Evolutionary conservation across 1,139 yeast genomes (phyloP).

Genomic region (Insectozyma bohioensis): DNA sequence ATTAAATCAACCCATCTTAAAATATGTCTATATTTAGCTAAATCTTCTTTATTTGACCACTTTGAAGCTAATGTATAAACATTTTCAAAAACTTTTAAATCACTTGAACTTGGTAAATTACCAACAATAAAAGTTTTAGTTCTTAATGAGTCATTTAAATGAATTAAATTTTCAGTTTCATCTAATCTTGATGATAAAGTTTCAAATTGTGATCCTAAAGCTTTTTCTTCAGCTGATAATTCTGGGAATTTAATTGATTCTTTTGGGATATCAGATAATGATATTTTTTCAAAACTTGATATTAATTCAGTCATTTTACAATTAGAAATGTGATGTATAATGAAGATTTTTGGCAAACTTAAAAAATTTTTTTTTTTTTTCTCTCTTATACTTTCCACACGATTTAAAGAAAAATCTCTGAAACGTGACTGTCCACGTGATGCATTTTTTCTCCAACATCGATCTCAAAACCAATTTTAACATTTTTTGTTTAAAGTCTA

Average conservation of each 20-base stretch:
- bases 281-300: constrained; percentile 38
- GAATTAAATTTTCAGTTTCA: constrained; percentile 54
- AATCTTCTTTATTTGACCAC: constrained; percentile 52
- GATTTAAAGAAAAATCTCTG: neutral
- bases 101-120: constrained; percentile 61
- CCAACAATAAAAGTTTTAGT: constrained; percentile 70
- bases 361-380: constrained; percentile 1
- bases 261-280: constrained; percentile 21
- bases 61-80: constrained; percentile 59
- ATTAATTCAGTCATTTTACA: constrained; percentile 43
- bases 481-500: too few relatives aligned
- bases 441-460: too few relatives aligned
- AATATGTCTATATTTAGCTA: constrained; percentile 69
- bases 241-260: constrained; percentile 33
- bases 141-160: constrained; percentile 70
- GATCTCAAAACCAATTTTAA: too few relatives aligned
- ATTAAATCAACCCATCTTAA: constrained; percentile 89
- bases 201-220: constrained; percentile 80
- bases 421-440: constrained; percentile 1
- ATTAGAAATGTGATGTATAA: too few relatives aligned
- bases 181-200: constrained; percentile 63
- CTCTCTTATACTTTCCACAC: too few relatives aligned
- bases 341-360: neutral
- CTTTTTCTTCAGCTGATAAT: constrained; percentile 53
- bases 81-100: constrained; percentile 64